phyloP scores from a whole-genome alignment of 2,329 filamentous ascomycete genomes.

The Fusarium heterosporum region DNA sequence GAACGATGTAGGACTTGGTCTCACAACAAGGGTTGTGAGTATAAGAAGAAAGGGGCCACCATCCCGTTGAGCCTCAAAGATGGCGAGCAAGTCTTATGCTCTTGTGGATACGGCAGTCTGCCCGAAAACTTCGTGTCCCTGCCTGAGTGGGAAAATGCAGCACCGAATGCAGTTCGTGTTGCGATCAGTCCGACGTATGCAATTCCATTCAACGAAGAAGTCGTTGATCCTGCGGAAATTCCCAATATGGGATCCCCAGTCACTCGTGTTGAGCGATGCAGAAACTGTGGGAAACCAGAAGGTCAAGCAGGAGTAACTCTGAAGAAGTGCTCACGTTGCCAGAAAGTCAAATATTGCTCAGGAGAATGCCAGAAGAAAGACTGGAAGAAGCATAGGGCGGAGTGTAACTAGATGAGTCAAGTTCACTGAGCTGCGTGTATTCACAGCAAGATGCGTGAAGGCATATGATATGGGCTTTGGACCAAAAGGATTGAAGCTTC shows the following conservation, averaged over 20 bases:
- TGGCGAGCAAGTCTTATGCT: slow-evolving; percentile 57
- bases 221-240: slow-evolving; percentile 48
- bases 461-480: background rate
- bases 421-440: background rate
- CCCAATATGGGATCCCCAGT: slow-evolving; percentile 8
- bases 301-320: slow-evolving; percentile 49
- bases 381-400: slow-evolving; percentile 64
- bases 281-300: slow-evolving; percentile 53
- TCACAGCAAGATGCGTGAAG: background rate
- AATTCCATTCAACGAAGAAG: slow-evolving; percentile 57
- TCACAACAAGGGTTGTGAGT: slow-evolving; percentile 58
- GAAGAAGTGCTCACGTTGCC: slow-evolving; percentile 60
- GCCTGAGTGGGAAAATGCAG: slow-evolving; percentile 58
- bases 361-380: slow-evolving; percentile 64
- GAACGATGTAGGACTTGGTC: slow-evolving; percentile 64
- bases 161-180: slow-evolving; percentile 62
- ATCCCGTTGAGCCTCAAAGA: slow-evolving; percentile 55
- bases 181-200: slow-evolving; percentile 68
- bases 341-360: slow-evolving; percentile 62
- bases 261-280: slow-evolving; percentile 48
- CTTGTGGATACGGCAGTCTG: slow-evolving; percentile 58
- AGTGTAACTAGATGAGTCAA: slow-evolving; percentile 50
- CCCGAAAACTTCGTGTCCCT: slow-evolving; percentile 55
- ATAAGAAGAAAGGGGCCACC: slow-evolving; percentile 50
- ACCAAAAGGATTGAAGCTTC: no score